phyloP scores from a whole-genome alignment of 441 rosid species.

The Macaranga tanarius region DNA sequence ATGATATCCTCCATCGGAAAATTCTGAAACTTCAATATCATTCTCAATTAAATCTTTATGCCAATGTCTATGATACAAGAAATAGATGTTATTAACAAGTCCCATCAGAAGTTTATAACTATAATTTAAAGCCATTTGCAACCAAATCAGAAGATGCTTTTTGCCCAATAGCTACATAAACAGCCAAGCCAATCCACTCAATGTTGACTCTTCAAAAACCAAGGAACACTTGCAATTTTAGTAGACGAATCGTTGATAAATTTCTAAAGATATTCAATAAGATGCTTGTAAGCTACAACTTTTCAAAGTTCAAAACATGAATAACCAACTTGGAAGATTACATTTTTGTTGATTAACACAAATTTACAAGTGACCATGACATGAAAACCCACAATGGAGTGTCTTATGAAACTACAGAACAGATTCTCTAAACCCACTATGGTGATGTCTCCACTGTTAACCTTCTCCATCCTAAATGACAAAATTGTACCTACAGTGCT shows the following conservation, averaged over 20 bases:
- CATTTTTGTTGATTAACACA: too few relatives aligned
- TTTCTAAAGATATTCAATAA: background rate
- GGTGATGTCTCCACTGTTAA: background rate
- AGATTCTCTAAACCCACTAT: background rate
- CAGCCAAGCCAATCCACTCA: background rate
- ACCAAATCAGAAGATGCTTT: too few relatives aligned
- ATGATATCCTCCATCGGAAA: background rate
- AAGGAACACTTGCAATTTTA: background rate
- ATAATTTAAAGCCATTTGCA: background rate
- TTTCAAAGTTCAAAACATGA: background rate
- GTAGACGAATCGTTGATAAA: background rate
- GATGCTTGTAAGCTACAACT: background rate
- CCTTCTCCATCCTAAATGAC: background rate
- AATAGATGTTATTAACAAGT: constrained; percentile 1
- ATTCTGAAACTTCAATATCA: background rate
- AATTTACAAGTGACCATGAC: background rate
- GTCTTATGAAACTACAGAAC: background rate
- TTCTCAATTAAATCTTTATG: background rate
- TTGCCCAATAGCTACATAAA: too few relatives aligned
- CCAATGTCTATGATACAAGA: constrained; percentile 5
- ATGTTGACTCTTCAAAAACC: background rate
- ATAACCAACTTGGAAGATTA: background rate
- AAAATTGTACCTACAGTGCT: background rate
- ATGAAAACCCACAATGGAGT: background rate
- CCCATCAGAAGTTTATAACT: background rate